Base-by-base conservation (phyloP, 306 rosid species). In the Vigna trinervia region DNA sequence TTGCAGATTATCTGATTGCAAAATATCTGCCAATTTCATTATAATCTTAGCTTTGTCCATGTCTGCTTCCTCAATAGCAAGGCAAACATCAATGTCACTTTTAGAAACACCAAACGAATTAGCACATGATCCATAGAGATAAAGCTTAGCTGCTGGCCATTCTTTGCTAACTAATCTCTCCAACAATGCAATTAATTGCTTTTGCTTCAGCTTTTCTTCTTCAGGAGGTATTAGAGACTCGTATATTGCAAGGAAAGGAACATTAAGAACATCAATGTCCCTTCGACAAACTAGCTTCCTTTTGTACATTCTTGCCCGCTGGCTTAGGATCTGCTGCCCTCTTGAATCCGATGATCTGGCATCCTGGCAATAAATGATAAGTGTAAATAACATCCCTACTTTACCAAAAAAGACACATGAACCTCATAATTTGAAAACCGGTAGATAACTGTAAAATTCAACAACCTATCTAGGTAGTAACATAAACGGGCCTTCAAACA, bases 11-110 rank as follows among this genome's bases (percentile, higher is more conserved):
- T 89, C 99, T 43, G 92, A 82, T 74, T 87, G 87, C 84, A 95
- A 85, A 78, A 89, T 86, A 75, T 90, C 97, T 0, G 99, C 99
- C 91, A 95, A 80, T 80, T 82, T 88, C 69, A 88, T 78, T 65
- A 95, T 53, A 74, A 95, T 66, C 85, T 92, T 89, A n/a, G 97
- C 80, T 86, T 95, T 95, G 81, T 92, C 90, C 46, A 88, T n/a
- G 30, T 86, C 87, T 46, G 84, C 79, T 30, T 86, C 93, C 65
- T 87, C 90, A 81, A 92, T 89, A 10, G 87, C 97, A 82, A 95
- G 93, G 82, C 99, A 95, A 78, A 92, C 91, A 85, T 95, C 99
- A 80, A 95, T 82, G 71, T 95, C 99, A 66, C 97, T 95, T 79
- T 85, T 92, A 62, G 97, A 95, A 78, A 95, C 96, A 3, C 92